These are phyloP conservation scores for Wickerhamomyces pijperi DNA, from an alignment of 805 yeast genomes.

Conservation along the genomic window DNA sequence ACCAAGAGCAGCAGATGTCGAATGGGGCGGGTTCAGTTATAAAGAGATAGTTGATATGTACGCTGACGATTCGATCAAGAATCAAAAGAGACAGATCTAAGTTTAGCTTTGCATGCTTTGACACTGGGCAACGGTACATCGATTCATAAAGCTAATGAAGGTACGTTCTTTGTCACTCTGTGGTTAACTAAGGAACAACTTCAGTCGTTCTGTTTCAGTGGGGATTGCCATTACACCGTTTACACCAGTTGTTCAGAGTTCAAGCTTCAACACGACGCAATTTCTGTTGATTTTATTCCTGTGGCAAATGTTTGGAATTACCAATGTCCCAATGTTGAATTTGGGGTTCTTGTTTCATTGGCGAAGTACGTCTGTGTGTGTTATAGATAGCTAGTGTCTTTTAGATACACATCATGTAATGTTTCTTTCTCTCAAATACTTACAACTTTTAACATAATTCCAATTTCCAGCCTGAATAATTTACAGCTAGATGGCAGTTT, in stretches of 20 bases:
- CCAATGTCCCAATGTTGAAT: slow-evolving; percentile 12
- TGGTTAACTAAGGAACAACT: slow-evolving; percentile 10
- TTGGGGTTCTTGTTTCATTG: slow-evolving; percentile 18
- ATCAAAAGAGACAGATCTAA: slow-evolving; percentile 13
- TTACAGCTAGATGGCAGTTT: too few relatives aligned
- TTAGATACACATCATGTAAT: too few relatives aligned
- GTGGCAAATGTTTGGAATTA: slow-evolving; percentile 19
- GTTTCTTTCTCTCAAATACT: too few relatives aligned
- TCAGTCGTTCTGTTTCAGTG: slow-evolving; percentile 2
- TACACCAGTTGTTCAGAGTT: slow-evolving; percentile 6
- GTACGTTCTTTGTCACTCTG: slow-evolving; percentile 10
- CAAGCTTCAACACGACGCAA: neutral
- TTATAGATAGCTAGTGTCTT: too few relatives aligned
- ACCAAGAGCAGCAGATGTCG: slow-evolving; percentile 56
- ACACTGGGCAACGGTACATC: slow-evolving; percentile 3
- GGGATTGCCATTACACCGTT: slow-evolving; percentile 12
- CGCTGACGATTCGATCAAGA: slow-evolving; percentile 28
- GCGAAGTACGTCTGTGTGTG: too few relatives aligned
- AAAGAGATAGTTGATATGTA: slow-evolving; percentile 24
- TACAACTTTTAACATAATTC: too few relatives aligned
- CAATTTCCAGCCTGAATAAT: too few relatives aligned
- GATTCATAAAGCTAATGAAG: slow-evolving; percentile 8
- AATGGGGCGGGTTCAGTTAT: slow-evolving; percentile 63
- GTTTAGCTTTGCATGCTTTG: neutral
- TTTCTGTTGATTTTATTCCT: slow-evolving; percentile 19